A percentile compares a stretch with the other conserved stretches of the same genome.
Evolutionary conservation across 2,329 filamentous ascomycete species (phyloP).

Genomic region (Xylariaceae sp.): DNA sequence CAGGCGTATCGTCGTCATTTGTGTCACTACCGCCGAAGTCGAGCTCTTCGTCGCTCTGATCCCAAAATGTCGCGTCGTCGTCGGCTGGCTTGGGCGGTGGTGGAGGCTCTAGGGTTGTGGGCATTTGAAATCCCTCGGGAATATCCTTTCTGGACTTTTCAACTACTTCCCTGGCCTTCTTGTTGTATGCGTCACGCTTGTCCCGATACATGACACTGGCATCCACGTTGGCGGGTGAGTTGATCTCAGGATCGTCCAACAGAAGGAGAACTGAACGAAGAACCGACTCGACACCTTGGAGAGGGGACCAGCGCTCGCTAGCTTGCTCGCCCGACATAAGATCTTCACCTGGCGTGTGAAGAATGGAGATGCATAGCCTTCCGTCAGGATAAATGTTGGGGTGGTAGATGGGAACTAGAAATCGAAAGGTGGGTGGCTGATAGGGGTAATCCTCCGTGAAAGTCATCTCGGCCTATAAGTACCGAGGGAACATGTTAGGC

Average conservation of each 20-base stretch:
- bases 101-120: slow-evolving; percentile 60
- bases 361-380: slow-evolving; percentile 90
- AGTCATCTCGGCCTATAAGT: slow-evolving; percentile 65
- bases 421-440: slow-evolving; percentile 81
- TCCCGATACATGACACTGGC: slow-evolving; percentile 82
- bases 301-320: slow-evolving; percentile 87
- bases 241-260: slow-evolving; percentile 89
- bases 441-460: slow-evolving; percentile 89
- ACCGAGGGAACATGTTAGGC: background rate
- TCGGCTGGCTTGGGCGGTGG: slow-evolving; percentile 58
- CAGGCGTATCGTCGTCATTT: slow-evolving; percentile 52
- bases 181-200: slow-evolving; percentile 62
- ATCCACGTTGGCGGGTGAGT: slow-evolving; percentile 90
- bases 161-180: slow-evolving; percentile 62
- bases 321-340: slow-evolving; percentile 86
- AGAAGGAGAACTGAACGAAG: slow-evolving; percentile 87
- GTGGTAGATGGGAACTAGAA: slow-evolving; percentile 73
- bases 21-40: slow-evolving; percentile 73
- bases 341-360: slow-evolving; percentile 88
- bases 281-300: slow-evolving; percentile 91
- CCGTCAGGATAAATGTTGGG: slow-evolving; percentile 92
- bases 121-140: slow-evolving; percentile 74
- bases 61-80: slow-evolving; percentile 79
- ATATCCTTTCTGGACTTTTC: slow-evolving; percentile 72
- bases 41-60: slow-evolving; percentile 67